Conservation (phyloP, 495 filamentous ascomycete genomes). For the Penicillium diatomitis region DNA sequence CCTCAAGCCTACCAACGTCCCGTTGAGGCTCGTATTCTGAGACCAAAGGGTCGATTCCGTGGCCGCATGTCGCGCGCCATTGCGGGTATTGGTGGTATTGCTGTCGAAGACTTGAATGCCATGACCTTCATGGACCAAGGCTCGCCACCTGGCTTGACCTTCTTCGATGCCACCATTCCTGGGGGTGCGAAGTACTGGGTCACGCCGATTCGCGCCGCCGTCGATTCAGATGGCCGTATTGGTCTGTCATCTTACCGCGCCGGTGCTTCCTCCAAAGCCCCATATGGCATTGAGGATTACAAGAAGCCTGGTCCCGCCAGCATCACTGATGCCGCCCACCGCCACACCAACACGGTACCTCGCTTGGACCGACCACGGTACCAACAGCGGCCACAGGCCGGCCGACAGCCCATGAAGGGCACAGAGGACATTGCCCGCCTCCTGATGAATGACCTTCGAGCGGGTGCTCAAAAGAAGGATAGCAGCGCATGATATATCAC, state of each 20-base stretch:
- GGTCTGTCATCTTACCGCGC: conserved; percentile 39
- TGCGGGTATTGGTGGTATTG: conserved; percentile 44
- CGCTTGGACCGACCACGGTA: conserved; percentile 20
- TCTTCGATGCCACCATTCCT: conserved; percentile 47
- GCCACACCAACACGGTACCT: conserved; percentile 20
- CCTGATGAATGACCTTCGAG: conserved; percentile 22
- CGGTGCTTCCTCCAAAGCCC: conserved; percentile 33
- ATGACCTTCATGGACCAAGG: conserved; percentile 28
- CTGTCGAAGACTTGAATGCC: conserved; percentile 34
- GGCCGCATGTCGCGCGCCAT: conserved; percentile 26
- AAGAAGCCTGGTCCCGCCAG: conserved; percentile 16
- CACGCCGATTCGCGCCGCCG: conserved; percentile 41
- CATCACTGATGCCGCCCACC: conserved; percentile 20
- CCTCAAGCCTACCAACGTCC: conserved; percentile 56
- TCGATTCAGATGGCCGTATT: conserved; percentile 54
- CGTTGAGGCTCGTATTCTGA: conserved; percentile 60
- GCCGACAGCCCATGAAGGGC: conserved; percentile 7
- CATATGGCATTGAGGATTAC: conserved; percentile 39
- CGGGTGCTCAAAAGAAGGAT: neutral
- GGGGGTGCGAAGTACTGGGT: conserved; percentile 64
- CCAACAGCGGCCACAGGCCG: conserved; percentile 1
- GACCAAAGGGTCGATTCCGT: conserved; percentile 32
- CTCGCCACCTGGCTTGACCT: conserved; percentile 29
- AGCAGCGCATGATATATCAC: conserved; percentile 3
- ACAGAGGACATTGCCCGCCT: conserved; percentile 28